A percentile compares a stretch with the other conserved stretches of the same genome.
phyloP scores from a whole-genome alignment of 495 filamentous ascomycete species.

The Aspergillus mulundensis region DNA sequence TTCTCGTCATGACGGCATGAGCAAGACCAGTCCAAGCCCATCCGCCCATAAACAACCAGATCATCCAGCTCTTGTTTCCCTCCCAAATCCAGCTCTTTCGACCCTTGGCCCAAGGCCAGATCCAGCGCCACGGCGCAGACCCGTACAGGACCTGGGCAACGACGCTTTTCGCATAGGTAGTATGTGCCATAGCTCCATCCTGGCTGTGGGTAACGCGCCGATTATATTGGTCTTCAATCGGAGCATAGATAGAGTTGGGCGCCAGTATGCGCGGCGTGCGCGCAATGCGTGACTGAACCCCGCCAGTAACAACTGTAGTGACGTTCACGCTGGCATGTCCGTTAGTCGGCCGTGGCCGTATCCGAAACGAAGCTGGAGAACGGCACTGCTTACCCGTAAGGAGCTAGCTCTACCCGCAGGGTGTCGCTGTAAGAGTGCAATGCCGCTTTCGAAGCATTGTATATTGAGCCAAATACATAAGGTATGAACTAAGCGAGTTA shows the following conservation, averaged over 20 bases:
- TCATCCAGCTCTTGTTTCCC: conserved; percentile 47
- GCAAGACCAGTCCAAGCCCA: conserved; percentile 42
- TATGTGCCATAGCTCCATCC: conserved; percentile 47
- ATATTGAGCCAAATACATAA: conserved; percentile 53
- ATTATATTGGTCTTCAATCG: conserved; percentile 49
- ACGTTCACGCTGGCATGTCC: conserved; percentile 40
- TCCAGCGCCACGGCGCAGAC: conserved; percentile 41
- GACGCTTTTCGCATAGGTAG: conserved; percentile 53
- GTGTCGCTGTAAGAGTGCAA: conserved; percentile 58
- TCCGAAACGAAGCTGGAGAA: background rate
- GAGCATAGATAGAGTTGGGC: conserved; percentile 47
- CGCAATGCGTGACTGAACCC: conserved; percentile 56
- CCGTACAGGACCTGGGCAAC: conserved; percentile 51
- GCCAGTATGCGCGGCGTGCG: conserved; percentile 46
- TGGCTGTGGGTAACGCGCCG: conserved; percentile 54
- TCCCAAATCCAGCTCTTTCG: conserved; percentile 52
- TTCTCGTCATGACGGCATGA: conserved; percentile 37
- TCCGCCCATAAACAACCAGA: conserved; percentile 40
- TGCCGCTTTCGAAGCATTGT: conserved; percentile 64
- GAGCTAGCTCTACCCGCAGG: conserved; percentile 51
- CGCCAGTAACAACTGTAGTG: conserved; percentile 56
- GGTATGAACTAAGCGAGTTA: conserved; percentile 39
- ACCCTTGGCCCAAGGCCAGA: conserved; percentile 44
- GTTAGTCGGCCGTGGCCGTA: background rate
- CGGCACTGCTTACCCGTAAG: conserved; percentile 34